Percentiles rank a stretch among this genome's conserved stretches.
These are phyloP conservation scores for Talaromyces sp. DNA, from an alignment of 2,329 filamentous ascomycete species.

Conservation along the genomic window DNA sequence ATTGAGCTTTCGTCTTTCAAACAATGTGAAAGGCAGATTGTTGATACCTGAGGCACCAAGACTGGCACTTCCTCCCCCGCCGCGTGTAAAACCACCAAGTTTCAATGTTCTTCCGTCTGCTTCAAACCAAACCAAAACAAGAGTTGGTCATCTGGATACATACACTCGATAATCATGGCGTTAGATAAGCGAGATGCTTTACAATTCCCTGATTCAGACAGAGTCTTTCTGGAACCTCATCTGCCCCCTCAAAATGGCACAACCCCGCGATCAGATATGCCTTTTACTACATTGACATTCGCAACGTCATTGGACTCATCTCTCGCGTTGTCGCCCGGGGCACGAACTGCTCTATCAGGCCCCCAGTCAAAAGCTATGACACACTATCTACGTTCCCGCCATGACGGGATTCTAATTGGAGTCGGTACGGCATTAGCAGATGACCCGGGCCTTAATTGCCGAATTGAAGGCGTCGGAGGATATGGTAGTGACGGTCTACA, in stretches of 20 bases:
- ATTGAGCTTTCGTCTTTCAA: too few species aligned
- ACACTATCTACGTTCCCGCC: slow-evolving; percentile 81
- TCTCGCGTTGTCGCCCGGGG: slow-evolving; percentile 71
- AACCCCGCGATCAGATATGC: slow-evolving; percentile 31
- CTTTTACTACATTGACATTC: slow-evolving; percentile 77
- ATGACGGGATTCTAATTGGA: slow-evolving; percentile 84
- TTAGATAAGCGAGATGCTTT: slow-evolving; percentile 28
- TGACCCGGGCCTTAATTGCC: slow-evolving; percentile 82
- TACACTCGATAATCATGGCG: too few species aligned
- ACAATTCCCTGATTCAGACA: slow-evolving; percentile 43
- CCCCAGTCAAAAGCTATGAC: slow-evolving; percentile 88
- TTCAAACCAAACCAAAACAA: not conserved
- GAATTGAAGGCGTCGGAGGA: slow-evolving; percentile 62
- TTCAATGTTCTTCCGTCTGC: not conserved
- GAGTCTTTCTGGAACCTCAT: slow-evolving; percentile 50
- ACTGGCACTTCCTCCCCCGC: not conserved
- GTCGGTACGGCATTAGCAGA: slow-evolving; percentile 83
- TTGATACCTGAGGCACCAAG: slow-evolving; percentile 8
- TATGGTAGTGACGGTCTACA: slow-evolving; percentile 53
- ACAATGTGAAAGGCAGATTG: slow-evolving; percentile 1
- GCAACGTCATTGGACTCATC: slow-evolving; percentile 82
- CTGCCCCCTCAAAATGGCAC: slow-evolving; percentile 38
- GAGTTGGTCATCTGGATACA: not conserved
- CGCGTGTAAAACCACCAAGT: not conserved
- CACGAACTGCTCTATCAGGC: slow-evolving; percentile 78